Base-by-base conservation (phyloP, 2,329 filamentous ascomycete genomes). In the Penicillium sp. region DNA sequence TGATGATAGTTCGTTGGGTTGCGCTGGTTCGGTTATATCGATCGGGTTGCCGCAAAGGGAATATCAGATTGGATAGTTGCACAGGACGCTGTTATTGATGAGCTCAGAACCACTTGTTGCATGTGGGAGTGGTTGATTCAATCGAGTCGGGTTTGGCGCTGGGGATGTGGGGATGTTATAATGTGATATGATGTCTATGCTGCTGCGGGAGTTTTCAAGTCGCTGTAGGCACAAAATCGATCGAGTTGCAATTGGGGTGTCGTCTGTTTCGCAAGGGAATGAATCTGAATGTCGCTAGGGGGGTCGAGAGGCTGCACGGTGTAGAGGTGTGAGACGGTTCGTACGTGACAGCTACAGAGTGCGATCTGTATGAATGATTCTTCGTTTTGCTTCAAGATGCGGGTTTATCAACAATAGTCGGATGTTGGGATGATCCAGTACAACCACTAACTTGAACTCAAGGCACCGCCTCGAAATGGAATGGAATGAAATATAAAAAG, bases 301-400 rank as follows among this genome's bases (percentile, higher is more conserved):
- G n/a, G 40, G 5, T 18, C 40, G 16, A 33, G 3, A 14, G n/a
- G 28, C 42, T 45, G 42, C 42, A 45, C 42, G 26, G 42, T 45
- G 28, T 45, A 24, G 31, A 8, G 31, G n/a, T 45, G 13, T 23
- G 5, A 28, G 42, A 14, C 26, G 42, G 16, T 19, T 45, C 42
- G 42, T 45, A 45, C 42, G 42, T 21, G 26, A 21, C 42, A 45
- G 28, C 31, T 45, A 28, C 16, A 33, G 42, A 45, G 33, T 31
- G 42, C 28, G 42, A 21, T 45, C 42, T 45, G 42, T 45, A 45
- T 45, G 42, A 45, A 45, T 45, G 42, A 31, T 45, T 45, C 26
- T 45, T 45, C 28, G 21, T 45, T 31, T 8, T 24, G 24, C 42
- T 24, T 31, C 16, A 29, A 39, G 37, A 42, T 42, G 24, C 24